Evolutionary conservation across 2,329 filamentous ascomycete species (phyloP).

Genomic region (Botryosphaeria dothidea): DNA sequence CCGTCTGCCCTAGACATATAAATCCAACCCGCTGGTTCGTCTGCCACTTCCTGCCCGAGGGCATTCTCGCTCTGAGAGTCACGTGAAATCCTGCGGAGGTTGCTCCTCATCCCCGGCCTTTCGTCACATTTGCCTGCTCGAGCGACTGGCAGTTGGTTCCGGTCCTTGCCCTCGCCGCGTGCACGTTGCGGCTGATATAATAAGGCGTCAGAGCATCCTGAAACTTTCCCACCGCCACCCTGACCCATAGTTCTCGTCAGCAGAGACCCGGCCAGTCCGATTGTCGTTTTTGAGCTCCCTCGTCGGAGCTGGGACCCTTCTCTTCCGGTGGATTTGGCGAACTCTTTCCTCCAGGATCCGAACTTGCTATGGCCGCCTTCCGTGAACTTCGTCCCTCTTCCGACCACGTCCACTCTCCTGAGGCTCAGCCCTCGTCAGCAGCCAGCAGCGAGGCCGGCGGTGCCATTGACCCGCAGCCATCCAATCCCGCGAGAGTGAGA

Average conservation of each 20-base stretch:
- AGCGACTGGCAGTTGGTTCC: background rate
- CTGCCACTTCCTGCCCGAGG: background rate
- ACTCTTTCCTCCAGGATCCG: background rate
- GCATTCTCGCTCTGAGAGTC: background rate
- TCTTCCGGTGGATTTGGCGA: background rate
- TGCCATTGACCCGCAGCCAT: background rate
- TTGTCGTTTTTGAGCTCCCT: background rate
- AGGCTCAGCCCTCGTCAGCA: slow-evolving; percentile 10
- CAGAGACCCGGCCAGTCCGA: background rate
- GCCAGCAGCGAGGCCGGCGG: slow-evolving; percentile 15
- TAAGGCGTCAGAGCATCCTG: background rate
- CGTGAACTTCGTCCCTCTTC: slow-evolving; percentile 22
- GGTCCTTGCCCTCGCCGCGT: slow-evolving; percentile 1
- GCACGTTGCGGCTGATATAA: slow-evolving; percentile 17
- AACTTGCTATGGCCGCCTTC: slow-evolving; percentile 22
- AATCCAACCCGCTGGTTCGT: background rate
- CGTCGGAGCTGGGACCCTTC: background rate
- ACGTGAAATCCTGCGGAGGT: slow-evolving; percentile 11
- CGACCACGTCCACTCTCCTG: slow-evolving; percentile 11
- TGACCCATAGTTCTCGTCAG: slow-evolving; percentile 1
- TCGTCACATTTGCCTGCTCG: slow-evolving; percentile 15
- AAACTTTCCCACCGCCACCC: background rate
- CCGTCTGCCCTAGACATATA: background rate
- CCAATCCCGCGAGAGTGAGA: slow-evolving; percentile 10
- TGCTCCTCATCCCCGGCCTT: slow-evolving; percentile 18